A percentile compares a stretch with the other conserved stretches of the same genome.
Conservation (phyloP, 148 eudicot genomes). For the Rhododendron griersonianum region DNA sequence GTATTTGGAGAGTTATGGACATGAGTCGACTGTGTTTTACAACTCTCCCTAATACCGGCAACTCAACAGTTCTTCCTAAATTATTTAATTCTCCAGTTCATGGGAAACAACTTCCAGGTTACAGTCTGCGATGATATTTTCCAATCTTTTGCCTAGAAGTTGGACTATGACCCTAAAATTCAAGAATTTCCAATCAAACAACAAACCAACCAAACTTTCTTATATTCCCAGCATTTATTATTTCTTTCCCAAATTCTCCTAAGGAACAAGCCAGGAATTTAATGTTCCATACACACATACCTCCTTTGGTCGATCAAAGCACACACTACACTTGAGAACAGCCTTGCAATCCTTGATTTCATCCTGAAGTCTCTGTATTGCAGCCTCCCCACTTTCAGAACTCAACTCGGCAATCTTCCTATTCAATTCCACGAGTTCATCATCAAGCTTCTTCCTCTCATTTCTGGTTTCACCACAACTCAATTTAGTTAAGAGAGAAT, state of each 20-base stretch:
- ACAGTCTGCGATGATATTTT: too few species aligned
- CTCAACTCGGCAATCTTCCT: slow-evolving; percentile 54
- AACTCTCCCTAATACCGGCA: too few species aligned
- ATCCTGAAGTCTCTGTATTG: slow-evolving; percentile 83
- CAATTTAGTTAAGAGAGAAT: not conserved
- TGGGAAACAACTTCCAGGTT: not conserved
- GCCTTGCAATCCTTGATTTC: slow-evolving; percentile 92
- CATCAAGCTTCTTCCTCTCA: slow-evolving; percentile 73
- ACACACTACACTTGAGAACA: slow-evolving; percentile 92
- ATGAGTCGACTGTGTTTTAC: too few species aligned
- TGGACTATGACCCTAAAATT: too few species aligned
- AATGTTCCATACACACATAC: slow-evolving; percentile 23
- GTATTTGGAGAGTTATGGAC: too few species aligned
- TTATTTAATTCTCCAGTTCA: not conserved
- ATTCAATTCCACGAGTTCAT: slow-evolving; percentile 64
- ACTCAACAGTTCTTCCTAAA: not conserved
- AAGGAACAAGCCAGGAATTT: not conserved
- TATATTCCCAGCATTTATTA: not conserved
- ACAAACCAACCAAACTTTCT: not conserved
- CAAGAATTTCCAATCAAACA: not conserved
- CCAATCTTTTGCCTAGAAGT: too few species aligned
- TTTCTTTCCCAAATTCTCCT: not conserved
- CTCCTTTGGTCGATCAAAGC: slow-evolving; percentile 97
- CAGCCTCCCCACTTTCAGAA: slow-evolving; percentile 78
- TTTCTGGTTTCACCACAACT: slow-evolving; percentile 31